These are phyloP conservation scores for Cyberlindnera saturnus DNA, from an alignment of 805 yeast genomes.

Conservation along the genomic window DNA sequence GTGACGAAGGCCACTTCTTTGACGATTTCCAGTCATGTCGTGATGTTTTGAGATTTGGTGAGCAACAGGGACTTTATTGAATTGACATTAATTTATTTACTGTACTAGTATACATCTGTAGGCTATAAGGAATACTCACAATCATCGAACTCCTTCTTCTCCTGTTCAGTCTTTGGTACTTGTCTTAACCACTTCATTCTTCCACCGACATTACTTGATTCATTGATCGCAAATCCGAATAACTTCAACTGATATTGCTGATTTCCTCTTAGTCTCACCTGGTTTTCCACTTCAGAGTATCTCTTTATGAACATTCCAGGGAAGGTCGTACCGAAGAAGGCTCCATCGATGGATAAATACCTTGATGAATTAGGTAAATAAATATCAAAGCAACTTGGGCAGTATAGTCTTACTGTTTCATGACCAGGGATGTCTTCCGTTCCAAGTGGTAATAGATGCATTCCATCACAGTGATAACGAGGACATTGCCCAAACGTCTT, in stretches of 20 bases:
- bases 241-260: conserved; percentile 63
- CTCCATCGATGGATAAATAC: conserved; percentile 88
- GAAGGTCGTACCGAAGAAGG: conserved; percentile 93
- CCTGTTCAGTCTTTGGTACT: conserved; percentile 58
- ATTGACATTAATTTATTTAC: neutral
- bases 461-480: conserved; percentile 80
- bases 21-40: conserved; percentile 22
- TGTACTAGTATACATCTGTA: neutral
- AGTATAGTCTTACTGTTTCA: conserved; percentile 86
- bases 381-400: conserved; percentile 91
- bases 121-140: conserved; percentile 43
- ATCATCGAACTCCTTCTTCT: conserved; percentile 51
- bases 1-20: conserved; percentile 18
- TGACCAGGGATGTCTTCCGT: conserved; percentile 85
- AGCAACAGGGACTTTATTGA: neutral
- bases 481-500: conserved; percentile 92
- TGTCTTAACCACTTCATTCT: conserved; percentile 93
- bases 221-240: conserved; percentile 83
- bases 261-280: conserved; percentile 45
- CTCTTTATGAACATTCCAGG: conserved; percentile 88
- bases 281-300: conserved; percentile 85
- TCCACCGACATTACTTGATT: conserved; percentile 74
- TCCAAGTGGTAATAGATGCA: conserved; percentile 89
- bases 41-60: conserved; percentile 14
- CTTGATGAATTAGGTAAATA: conserved; percentile 86